Evolutionary conservation across 2,329 filamentous ascomycete genomes (phyloP).

Genomic region (Malbranchea cinnamomea): DNA sequence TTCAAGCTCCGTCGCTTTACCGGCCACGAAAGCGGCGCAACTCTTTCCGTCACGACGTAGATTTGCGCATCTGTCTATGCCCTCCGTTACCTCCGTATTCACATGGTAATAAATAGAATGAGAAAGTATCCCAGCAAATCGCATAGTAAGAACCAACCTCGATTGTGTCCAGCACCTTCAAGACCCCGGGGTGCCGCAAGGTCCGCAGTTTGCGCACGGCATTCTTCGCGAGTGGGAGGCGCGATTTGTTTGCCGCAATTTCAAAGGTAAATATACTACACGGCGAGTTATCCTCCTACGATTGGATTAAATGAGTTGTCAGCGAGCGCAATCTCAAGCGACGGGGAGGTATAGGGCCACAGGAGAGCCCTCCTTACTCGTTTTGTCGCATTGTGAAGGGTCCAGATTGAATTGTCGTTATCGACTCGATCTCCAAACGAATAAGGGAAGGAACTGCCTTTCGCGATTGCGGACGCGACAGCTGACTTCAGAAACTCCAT

Average conservation of each 20-base stretch:
- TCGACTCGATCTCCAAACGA: slow-evolving; percentile 86
- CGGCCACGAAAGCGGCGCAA: slow-evolving; percentile 79
- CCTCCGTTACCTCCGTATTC: slow-evolving; percentile 10
- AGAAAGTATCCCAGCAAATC: too few species aligned
- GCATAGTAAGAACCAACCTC: slow-evolving; percentile 44
- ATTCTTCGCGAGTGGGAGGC: slow-evolving; percentile 78
- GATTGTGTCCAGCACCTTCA: slow-evolving; percentile 86
- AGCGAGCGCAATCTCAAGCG: neutral
- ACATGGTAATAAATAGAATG: too few species aligned
- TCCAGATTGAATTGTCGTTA: slow-evolving; percentile 87
- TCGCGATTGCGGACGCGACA: slow-evolving; percentile 89
- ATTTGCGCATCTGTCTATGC: slow-evolving; percentile 78
- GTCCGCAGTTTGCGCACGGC: slow-evolving; percentile 88
- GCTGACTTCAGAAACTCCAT: slow-evolving; percentile 99
- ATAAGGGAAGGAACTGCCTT: slow-evolving; percentile 85
- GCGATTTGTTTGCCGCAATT: slow-evolving; percentile 61
- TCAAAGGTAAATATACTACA: slow-evolving; percentile 98
- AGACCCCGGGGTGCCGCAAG: slow-evolving; percentile 81
- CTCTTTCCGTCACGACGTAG: slow-evolving; percentile 86
- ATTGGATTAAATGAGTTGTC: slow-evolving; percentile 11
- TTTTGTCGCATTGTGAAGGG: slow-evolving; percentile 85
- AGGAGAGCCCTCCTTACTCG: slow-evolving; percentile 43
- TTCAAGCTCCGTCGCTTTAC: slow-evolving; percentile 75
- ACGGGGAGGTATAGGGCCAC: slow-evolving; percentile 2
- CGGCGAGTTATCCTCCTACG: slow-evolving; percentile 76